Evolutionary conservation across 306 rosid species (phyloP), one percentile per base, ranked within the genome.

Genomic region (Citrullus colocynthis): DNA sequence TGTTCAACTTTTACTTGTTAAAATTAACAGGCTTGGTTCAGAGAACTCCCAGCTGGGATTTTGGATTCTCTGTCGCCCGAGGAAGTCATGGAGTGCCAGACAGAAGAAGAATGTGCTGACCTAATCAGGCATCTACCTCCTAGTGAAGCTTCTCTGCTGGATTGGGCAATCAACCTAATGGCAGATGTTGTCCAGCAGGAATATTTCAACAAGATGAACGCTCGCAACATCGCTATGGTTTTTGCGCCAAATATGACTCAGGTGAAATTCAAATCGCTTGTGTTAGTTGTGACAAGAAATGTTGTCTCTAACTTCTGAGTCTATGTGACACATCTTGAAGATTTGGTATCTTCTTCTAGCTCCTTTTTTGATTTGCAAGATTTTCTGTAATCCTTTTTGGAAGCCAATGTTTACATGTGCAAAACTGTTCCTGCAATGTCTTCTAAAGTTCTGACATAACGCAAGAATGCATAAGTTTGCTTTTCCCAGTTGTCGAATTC

Each of bases 201-300:
- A 85, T 80, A 89, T 83, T 78, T 89, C 44, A 91, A 94, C 89
- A 94, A 90, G 88, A 94, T 91, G 98, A 92, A 90, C 14, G 97
- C 90, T 3, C 91, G 86, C 79, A 94, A 94, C 74, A 82, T 94
- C 14, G 97, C 97, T 78, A 88, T 90, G 97, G 96, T 94, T 90
- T 94, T 94, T 81, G 97, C 98, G 7, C 98, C 98, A 24, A 94
- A 94, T 87, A 94, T 94, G 98, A 94, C 98, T 85, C 90, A 89
- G 91, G 98, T 90, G 39, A 73, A 77, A 24, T 13, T 62, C 44
- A 16, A 76, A 41, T 21, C 4, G 44, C 65, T 45, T 16, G 1
- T 28, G 15, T 73, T 73, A 30, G 24, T 71, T 13, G 21, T 28
- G 16, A 37, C 30, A 2, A 36, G 3, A 39, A 17, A 34, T 15